phyloP scores from a whole-genome alignment of 306 rosid genomes.

The Boehmeria nivea region DNA sequence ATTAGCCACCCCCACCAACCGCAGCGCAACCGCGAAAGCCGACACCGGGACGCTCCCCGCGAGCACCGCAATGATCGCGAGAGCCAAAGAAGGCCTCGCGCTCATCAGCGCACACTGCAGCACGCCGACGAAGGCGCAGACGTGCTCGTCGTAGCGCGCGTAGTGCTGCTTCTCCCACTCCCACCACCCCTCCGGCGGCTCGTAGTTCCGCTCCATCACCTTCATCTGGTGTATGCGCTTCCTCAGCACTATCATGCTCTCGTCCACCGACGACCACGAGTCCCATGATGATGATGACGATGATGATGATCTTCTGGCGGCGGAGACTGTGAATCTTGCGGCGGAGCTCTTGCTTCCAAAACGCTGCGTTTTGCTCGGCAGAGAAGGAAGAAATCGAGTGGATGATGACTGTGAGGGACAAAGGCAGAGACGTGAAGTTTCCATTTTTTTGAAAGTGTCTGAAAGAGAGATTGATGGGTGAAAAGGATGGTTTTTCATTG shows the following conservation, averaged over 20 bases:
- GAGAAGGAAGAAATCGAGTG: neutral
- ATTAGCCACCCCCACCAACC: slow-evolving; percentile 19
- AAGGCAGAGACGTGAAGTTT: too few relatives aligned
- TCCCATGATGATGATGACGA: neutral
- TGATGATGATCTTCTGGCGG: neutral
- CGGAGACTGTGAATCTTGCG: neutral
- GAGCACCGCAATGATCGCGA: slow-evolving; percentile 19
- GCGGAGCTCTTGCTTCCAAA: neutral
- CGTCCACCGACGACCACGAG: slow-evolving; percentile 17
- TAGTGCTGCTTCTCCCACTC: slow-evolving; percentile 31
- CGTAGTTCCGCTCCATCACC: slow-evolving; percentile 16
- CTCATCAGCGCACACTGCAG: slow-evolving; percentile 27
- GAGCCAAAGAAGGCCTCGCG: slow-evolving; percentile 28
- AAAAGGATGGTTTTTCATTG: too few relatives aligned
- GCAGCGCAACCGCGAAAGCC: slow-evolving; percentile 6
- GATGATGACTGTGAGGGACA: neutral
- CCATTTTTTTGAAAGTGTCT: neutral
- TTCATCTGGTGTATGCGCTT: slow-evolving; percentile 32
- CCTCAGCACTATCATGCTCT: slow-evolving; percentile 33
- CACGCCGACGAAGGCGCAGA: slow-evolving; percentile 21
- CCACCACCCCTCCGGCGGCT: slow-evolving; percentile 30
- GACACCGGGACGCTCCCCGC: slow-evolving; percentile 8
- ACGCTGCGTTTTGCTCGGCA: neutral
- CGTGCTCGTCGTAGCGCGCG: slow-evolving; percentile 17
- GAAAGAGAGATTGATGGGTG: neutral